Evolutionary conservation across 495 filamentous ascomycete species (phyloP), one percentile per base, ranked within the genome.

Genomic region (Podospora anserina): DNA sequence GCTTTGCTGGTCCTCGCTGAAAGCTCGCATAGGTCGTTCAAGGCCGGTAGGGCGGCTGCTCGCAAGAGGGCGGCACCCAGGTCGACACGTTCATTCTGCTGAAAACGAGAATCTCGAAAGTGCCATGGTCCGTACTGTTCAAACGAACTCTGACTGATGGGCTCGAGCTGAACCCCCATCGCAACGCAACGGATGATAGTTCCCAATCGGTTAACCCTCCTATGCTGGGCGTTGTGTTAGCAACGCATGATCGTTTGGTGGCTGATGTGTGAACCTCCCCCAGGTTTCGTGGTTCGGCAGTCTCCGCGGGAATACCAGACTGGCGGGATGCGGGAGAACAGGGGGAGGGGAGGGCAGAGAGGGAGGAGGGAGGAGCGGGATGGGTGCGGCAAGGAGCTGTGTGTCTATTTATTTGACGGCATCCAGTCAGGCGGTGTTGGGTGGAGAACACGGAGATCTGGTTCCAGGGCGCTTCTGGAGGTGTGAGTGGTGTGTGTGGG

Each of bases 111-210:
- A 53, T 77, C 73, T 54, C 60, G 67, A 58, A 72, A 70, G 39
- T 69, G 73, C 76, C 76, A 78, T 61, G 75, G 72, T n/a, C 73
- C 76, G 62, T 77, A 68, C 30, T 74, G 73, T 49, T 76, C 72
- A 23, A 77, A 65, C 30, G 74, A 67, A 59, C 65, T 66, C 64
- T 74, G 73, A n/a, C 60, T 67, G 44, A 73, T 58, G 57, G 71
- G 65, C 49, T 77, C 75, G 23, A 77, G 30, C 54, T 78, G 76
- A 23, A 76, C 64, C 61, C 68, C 71, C 75, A 76, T 77, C n/a
- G 59, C 64, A 34, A 63, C 60, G 30, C n/a, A 30, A 11, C 34
- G 18, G 32, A 32, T 63, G 4, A 5, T 63, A 39, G 5, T 5
- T 63, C 13, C n/a, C 9, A 20, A 34, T 18, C 26, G 32, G 23